Evolutionary conservation across 2,329 filamentous ascomycete genomes (phyloP), one percentile per base, ranked within the genome.

Genomic region (Ascochyta clinopodiicola): DNA sequence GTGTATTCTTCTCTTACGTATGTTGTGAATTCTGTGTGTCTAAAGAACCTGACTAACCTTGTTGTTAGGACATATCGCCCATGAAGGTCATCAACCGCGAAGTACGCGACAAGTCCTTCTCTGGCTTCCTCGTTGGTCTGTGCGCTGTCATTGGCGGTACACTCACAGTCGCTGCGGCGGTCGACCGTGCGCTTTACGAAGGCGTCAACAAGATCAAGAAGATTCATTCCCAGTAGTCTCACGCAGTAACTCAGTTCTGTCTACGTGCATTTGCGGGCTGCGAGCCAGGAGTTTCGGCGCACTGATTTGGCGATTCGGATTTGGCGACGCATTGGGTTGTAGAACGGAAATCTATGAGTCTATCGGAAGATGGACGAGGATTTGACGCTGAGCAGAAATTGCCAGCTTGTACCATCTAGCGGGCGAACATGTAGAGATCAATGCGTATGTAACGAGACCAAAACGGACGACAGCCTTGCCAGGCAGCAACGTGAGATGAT

Each of bases 51-150:
- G 24, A 51, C 67, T 65, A 59, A 61, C n/a, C n/a, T 21, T n/a
- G 6, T 13, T n/a, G 24, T 27, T 53, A 93, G 90, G 95, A 99
- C 69, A 99, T 99, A 75, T 98, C 94, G 2, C 95, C 95, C 5
- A 99, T 99, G 95, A 99, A 98, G 80, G 94, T 99, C 58, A 90
- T 99, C 78, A 99, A 99, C 81, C 89, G 93, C 51, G 96, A 99
- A 80, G 89, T 91, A 64, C 86, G 91, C 42, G 82, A 88, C 57
- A 98, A 98, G 82, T 90, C 89, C 4, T 96, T 99, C 75, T 87
- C 91, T 0, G 91, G 91, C 17, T 99, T 99, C 81, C 78, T 99
- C 55, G 94, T 95, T 1, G 95, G 95, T 43, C 86, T 99, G 19
- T 99, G 95, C 75, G 94, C 94, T 34, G 90, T 98, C 58, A 88